These are phyloP conservation scores for Zasmidium citrigriseum DNA, from an alignment of 2,329 filamentous ascomycete species.

Conservation along the genomic window DNA sequence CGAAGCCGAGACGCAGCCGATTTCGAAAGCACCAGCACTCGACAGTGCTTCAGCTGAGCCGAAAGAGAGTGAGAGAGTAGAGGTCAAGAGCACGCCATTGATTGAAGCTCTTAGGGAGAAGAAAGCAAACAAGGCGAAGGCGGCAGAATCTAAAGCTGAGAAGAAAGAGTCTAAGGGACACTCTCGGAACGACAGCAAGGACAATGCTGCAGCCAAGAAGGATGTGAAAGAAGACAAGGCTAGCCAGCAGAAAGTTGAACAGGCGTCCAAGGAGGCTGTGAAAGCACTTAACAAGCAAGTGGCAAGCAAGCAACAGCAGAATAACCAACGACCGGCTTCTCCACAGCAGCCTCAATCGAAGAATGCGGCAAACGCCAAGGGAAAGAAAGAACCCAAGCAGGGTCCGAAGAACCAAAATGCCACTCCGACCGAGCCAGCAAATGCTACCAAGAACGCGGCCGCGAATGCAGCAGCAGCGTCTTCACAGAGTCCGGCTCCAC, in stretches of 20 bases:
- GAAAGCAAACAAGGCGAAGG: conserved; percentile 38
- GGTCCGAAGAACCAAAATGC: conserved; percentile 37
- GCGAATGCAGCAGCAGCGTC: conserved; percentile 46
- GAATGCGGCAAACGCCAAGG: conserved; percentile 34
- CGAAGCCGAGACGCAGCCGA: conserved; percentile 77
- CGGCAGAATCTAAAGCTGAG: conserved; percentile 31
- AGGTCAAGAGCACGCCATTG: conserved; percentile 80
- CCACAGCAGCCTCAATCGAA: conserved; percentile 30
- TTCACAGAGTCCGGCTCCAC: conserved; percentile 22
- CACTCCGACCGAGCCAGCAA: conserved; percentile 35
- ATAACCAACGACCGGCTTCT: conserved; percentile 21
- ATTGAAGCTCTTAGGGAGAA: conserved; percentile 83
- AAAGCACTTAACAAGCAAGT: conserved; percentile 56
- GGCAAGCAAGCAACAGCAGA: conserved; percentile 30
- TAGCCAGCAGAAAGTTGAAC: conserved; percentile 34
- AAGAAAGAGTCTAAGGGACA: conserved; percentile 35
- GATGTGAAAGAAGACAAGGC: conserved; percentile 34
- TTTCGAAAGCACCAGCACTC: conserved; percentile 53
- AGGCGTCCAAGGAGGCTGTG: conserved; percentile 52
- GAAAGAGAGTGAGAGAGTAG: conserved; percentile 55
- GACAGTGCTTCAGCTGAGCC: conserved; percentile 52
- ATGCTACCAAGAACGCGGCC: conserved; percentile 36
- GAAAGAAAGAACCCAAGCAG: conserved; percentile 26
- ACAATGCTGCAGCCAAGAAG: conserved; percentile 39
- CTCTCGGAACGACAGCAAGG: conserved; percentile 35